phyloP scores from a whole-genome alignment of 2,329 filamentous ascomycete species.

The Fusarium sp. region DNA sequence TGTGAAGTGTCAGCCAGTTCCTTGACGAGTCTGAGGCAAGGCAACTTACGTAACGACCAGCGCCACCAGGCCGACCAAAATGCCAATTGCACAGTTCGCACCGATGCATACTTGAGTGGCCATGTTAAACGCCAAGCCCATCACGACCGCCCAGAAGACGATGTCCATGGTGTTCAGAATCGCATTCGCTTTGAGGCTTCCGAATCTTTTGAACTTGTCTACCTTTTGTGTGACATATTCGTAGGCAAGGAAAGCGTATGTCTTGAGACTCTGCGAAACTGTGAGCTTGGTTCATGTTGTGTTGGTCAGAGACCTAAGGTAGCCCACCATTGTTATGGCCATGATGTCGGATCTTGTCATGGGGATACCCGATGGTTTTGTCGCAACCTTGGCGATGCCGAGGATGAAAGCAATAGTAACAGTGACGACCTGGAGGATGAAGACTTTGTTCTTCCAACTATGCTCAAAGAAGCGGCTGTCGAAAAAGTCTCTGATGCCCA shows the following conservation, averaged over 20 bases:
- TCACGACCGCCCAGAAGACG: constrained; percentile 43
- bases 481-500: constrained; percentile 25
- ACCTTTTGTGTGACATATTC: constrained; percentile 44
- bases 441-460: constrained; percentile 25
- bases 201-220: constrained; percentile 25
- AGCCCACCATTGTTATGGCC: constrained; percentile 34
- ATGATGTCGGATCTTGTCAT: constrained; percentile 29
- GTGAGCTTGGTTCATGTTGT: neutral
- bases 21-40: fast-evolving
- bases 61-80: constrained; percentile 17
- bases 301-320: fast-evolving
- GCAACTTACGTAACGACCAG: constrained; percentile 15
- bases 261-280: constrained; percentile 7
- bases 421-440: neutral
- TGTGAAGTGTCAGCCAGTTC: neutral
- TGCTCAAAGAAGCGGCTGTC: constrained; percentile 22
- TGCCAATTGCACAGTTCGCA: constrained; percentile 21
- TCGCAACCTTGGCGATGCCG: constrained; percentile 20
- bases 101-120: constrained; percentile 24
- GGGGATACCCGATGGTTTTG: constrained; percentile 15
- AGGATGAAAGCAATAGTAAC: constrained; percentile 8
- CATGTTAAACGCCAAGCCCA: constrained; percentile 35
- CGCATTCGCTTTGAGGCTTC: constrained; percentile 37
- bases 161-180: constrained; percentile 42
- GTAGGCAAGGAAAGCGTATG: constrained; percentile 21